Conservation (phyloP, 805 yeast species). For the Saccharomycodes ludwigii region DNA sequence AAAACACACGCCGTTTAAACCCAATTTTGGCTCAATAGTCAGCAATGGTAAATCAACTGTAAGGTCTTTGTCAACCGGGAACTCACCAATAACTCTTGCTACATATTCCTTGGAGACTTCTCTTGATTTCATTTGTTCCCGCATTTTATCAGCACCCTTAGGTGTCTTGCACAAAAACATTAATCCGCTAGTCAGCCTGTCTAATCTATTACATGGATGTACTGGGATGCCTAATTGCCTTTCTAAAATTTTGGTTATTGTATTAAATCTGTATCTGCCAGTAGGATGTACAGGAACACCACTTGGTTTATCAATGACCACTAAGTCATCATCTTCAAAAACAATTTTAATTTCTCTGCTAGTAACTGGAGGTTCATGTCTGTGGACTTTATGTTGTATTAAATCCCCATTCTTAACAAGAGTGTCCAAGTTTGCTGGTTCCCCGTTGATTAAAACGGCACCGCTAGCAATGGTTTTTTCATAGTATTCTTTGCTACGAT, state of each 20-base stretch:
- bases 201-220: conserved; percentile 84
- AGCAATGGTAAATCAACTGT: conserved; percentile 54
- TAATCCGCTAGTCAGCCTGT: conserved; percentile 82
- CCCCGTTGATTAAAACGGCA: conserved; percentile 58
- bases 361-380: conserved; percentile 84
- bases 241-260: conserved; percentile 67
- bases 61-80: conserved; percentile 44
- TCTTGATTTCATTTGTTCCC: conserved; percentile 58
- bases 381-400: conserved; percentile 65
- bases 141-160: conserved; percentile 64
- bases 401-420: conserved; percentile 71
- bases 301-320: conserved; percentile 86
- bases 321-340: conserved; percentile 57
- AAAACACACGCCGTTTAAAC: conserved; percentile 41
- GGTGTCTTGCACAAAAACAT: conserved; percentile 84
- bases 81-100: conserved; percentile 80
- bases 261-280: conserved; percentile 65
- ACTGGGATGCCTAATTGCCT: conserved; percentile 53
- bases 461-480: conserved; percentile 43
- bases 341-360: conserved; percentile 47
- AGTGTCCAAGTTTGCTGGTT: conserved; percentile 51
- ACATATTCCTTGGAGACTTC: conserved; percentile 71
- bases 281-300: conserved; percentile 96
- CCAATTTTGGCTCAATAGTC: conserved; percentile 64
- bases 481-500: conserved; percentile 59